Base-by-base conservation (phyloP, 768 basidiomycete genomes). In the Cystofilobasidium bisporidii region DNA sequence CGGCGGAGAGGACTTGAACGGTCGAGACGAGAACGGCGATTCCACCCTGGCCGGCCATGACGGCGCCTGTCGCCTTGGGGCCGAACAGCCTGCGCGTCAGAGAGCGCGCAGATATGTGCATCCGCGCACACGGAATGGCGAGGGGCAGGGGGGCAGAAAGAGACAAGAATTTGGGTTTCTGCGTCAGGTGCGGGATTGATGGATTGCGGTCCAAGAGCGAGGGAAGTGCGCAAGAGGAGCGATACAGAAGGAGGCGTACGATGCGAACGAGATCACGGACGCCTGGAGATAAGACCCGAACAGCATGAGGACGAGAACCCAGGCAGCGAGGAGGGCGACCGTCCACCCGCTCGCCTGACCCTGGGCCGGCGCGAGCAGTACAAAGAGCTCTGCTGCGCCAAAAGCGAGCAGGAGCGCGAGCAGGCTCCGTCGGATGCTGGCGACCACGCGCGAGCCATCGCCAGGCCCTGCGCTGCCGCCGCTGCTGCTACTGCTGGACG, bases 21-120 rank as follows among this genome's bases (percentile, higher is more conserved):
- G 32, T n/a, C 9, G 62, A 63, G 2, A 63, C 24, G 18, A 33
- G 43, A 28, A 63, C 50, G 1, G 62, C 62, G 50, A 63, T 63
- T 3, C 24, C 36, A 11, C 67, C 67, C 22, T 56, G 40, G 3
- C 67, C 67, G 5, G 32, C 18, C 50, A 62, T 61, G 15, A 63
- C 61, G 17, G 65, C 65, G 26, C 45, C 58, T 10, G 59, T 66
- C 15, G 57, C 47, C 26, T 26, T 53, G 15, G 58, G 65, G 0
- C 65, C 65, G 8, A 66, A 66, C 9, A 66, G 43, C 33, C 63
- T 64, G 28, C 28, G 24, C 11, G n/a, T n/a, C n/a, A n/a, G n/a
- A n/a, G n/a, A n/a, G n/a, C n/a, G n/a, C n/a, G n/a, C n/a, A n/a
- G 4, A 43, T 22, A 5, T 17, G 43, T 15, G 14, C 43, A 17